phyloP scores from a whole-genome alignment of 257 asterid species.

The Fraxinus quadrangulata region DNA sequence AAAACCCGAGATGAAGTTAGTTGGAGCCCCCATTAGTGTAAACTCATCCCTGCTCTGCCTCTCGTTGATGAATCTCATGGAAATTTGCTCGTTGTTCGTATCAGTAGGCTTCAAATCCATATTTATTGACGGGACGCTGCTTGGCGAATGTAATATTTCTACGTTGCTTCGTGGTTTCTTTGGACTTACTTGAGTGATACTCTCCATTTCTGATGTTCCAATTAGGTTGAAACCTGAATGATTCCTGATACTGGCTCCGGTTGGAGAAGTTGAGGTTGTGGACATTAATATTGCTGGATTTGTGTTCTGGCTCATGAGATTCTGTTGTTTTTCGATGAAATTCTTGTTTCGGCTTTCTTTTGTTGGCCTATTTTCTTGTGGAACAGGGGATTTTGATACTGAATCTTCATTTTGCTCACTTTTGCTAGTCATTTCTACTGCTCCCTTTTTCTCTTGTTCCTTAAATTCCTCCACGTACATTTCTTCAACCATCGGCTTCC shows the following conservation, averaged over 20 bases:
- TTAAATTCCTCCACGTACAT: conserved; percentile 90
- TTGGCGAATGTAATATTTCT: conserved; percentile 47
- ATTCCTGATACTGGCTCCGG: conserved; percentile 38
- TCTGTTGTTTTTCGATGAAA: conserved; percentile 38
- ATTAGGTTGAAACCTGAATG: conserved; percentile 63
- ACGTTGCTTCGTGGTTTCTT: conserved; percentile 62
- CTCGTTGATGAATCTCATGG: conserved; percentile 51
- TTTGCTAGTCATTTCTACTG: conserved; percentile 53
- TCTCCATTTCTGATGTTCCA: conserved; percentile 61
- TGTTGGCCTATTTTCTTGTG: conserved; percentile 40
- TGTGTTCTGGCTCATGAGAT: conserved; percentile 25
- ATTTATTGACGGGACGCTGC: conserved; percentile 41
- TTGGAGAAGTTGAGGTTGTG: conserved; percentile 45
- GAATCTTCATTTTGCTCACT: conserved; percentile 58
- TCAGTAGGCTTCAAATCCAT: conserved; percentile 47
- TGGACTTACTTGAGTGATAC: conserved; percentile 61
- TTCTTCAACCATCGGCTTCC: conserved; percentile 99
- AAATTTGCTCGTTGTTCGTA: conserved; percentile 40
- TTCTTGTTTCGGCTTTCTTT: conserved; percentile 42
- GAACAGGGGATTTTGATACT: conserved; percentile 46
- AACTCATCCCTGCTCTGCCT: conserved; percentile 67
- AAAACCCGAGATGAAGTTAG: conserved; percentile 88
- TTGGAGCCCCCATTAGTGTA: conserved; percentile 70
- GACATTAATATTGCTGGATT: conserved; percentile 36
- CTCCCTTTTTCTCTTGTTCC: conserved; percentile 65